Conservation (phyloP, 306 rosid genomes). For the Crataegus laevigata region DNA sequence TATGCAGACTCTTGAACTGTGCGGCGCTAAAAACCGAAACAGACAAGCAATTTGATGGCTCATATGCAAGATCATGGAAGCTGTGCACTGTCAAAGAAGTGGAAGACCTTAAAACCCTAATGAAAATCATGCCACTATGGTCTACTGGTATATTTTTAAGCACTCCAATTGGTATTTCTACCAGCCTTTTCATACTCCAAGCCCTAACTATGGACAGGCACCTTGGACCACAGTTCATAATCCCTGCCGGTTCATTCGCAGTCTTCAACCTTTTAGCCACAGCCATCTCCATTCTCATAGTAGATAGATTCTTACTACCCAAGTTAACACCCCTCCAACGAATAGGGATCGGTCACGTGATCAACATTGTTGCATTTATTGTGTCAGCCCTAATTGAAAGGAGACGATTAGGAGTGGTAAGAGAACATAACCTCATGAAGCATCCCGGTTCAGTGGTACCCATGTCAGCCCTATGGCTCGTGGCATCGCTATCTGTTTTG, state of each 20-base stretch:
- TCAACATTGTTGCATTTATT: not conserved
- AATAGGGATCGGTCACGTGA: slow-evolving; percentile 19
- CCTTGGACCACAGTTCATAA: slow-evolving; percentile 15
- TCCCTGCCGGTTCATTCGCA: slow-evolving; percentile 17
- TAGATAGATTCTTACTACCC: slow-evolving; percentile 4
- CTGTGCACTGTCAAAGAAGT: slow-evolving; percentile 27
- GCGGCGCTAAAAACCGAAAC: slow-evolving; percentile 19
- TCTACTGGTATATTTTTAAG: slow-evolving; percentile 19
- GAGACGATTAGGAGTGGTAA: slow-evolving; percentile 2
- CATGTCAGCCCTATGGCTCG: slow-evolving; percentile 26
- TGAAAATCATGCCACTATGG: slow-evolving; percentile 26
- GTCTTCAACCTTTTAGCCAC: slow-evolving; percentile 25
- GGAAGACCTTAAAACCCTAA: slow-evolving; percentile 24
- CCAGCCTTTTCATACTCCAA: slow-evolving; percentile 14
- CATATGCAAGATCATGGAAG: slow-evolving; percentile 21
- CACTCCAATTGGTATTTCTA: slow-evolving; percentile 1
- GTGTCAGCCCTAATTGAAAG: slow-evolving; percentile 22
- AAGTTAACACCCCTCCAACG: slow-evolving; percentile 16
- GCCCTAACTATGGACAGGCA: slow-evolving; percentile 27
- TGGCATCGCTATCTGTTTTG: not conserved
- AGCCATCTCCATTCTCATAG: slow-evolving; percentile 12
- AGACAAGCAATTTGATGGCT: slow-evolving; percentile 2
- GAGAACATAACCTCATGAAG: not conserved
- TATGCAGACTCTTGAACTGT: slow-evolving; percentile 18
- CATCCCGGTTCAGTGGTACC: slow-evolving; percentile 9